These are phyloP conservation scores for Tulasnella sp. DNA, from an alignment of 768 basidiomycete species.

Conservation along the genomic window DNA sequence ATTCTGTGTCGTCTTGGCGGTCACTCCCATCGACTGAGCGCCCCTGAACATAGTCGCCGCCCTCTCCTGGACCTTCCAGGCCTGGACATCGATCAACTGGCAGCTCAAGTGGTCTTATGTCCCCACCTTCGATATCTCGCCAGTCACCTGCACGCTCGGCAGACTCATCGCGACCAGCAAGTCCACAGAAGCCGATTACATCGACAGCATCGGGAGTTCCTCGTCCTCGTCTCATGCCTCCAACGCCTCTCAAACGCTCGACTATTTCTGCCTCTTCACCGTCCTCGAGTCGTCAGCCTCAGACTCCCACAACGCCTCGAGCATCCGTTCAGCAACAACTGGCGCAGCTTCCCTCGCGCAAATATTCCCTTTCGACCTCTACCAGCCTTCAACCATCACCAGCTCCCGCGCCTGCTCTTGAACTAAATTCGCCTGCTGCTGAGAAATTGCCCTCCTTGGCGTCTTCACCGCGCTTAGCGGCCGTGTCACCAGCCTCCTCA, in stretches of 20 bases:
- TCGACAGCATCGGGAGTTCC: constrained; percentile 26
- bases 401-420: neutral
- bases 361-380: constrained; percentile 8
- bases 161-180: constrained; percentile 59
- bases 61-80: constrained; percentile 9
- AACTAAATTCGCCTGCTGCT: constrained; percentile 13
- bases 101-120: constrained; percentile 19
- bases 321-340: constrained; percentile 39
- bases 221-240: constrained; percentile 42
- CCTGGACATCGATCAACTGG: constrained; percentile 21
- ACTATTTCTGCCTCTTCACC: constrained; percentile 31
- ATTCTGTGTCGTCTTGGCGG: neutral
- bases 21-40: neutral
- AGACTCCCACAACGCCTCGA: constrained; percentile 37
- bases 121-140: constrained; percentile 7
- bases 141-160: constrained; percentile 33
- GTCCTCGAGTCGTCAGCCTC: neutral
- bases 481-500: neutral
- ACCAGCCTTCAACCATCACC: neutral
- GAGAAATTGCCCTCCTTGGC: constrained; percentile 9
- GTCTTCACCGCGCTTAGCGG: neutral
- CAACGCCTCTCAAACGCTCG: constrained; percentile 59
- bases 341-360: constrained; percentile 16
- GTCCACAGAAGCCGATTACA: constrained; percentile 34
- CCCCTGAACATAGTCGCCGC: constrained; percentile 2